Evolutionary conservation across 108 stramenopile genomes (phyloP).

Genomic region (Nitzschia sp.): DNA sequence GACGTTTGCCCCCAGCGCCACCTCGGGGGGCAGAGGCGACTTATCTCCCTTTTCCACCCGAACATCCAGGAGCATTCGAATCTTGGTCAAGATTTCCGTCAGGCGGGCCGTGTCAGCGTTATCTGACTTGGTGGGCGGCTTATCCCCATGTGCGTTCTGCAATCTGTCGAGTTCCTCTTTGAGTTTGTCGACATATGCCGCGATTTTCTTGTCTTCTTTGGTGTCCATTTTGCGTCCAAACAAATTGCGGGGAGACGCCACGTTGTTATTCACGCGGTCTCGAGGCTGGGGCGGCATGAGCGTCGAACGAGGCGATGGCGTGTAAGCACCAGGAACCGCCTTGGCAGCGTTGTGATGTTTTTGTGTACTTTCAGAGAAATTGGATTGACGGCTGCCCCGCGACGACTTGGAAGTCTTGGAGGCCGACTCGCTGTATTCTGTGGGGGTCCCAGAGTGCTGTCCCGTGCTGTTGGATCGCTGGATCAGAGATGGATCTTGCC

Average conservation of each 20-base stretch:
- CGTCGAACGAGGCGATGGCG: constrained; percentile 2
- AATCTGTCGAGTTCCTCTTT: constrained; percentile 6
- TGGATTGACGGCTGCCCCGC: background rate
- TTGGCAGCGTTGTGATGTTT: background rate
- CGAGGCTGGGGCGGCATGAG: background rate
- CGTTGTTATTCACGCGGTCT: background rate
- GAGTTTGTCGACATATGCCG: constrained; percentile 2
- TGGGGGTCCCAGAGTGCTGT: no score
- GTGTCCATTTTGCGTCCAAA: constrained; percentile 8
- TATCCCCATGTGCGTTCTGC: background rate
- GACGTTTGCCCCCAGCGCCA: constrained; percentile 21
- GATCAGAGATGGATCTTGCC: no score
- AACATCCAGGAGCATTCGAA: constrained; percentile 20
- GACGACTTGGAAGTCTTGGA: no score
- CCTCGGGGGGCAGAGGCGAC: constrained; percentile 1
- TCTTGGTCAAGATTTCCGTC: constrained; percentile 18
- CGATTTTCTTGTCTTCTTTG: constrained; percentile 22
- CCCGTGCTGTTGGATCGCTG: no score
- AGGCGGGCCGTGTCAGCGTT: background rate
- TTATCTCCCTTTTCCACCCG: constrained; percentile 17
- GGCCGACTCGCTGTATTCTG: no score
- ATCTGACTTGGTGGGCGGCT: background rate
- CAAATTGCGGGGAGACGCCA: constrained; percentile 1
- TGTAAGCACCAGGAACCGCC: no score
- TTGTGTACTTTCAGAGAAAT: background rate